Evolutionary conservation across 805 yeast genomes (phyloP).

Genomic region (Teunomyces tritomae): DNA sequence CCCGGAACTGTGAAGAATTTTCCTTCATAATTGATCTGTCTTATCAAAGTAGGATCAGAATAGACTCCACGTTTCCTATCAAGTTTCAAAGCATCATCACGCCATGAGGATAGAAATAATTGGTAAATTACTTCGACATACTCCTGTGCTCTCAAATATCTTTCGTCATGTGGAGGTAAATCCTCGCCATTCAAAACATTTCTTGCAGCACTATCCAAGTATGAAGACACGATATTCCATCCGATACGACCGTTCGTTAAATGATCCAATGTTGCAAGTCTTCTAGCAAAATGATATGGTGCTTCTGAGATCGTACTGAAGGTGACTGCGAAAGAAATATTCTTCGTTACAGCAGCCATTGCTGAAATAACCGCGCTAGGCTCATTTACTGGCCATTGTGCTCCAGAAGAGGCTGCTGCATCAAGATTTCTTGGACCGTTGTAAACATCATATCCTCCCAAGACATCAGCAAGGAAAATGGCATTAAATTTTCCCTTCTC

Average conservation of each 20-base stretch:
- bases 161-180: slow-evolving; percentile 4
- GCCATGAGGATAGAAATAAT: slow-evolving; percentile 5
- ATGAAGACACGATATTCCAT: slow-evolving; percentile 4
- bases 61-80: background rate
- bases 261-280: slow-evolving; percentile 6
- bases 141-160: slow-evolving; percentile 3
- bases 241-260: slow-evolving; percentile 5
- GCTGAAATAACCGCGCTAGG: slow-evolving; percentile 7
- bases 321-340: slow-evolving; percentile 4
- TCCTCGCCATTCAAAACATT: slow-evolving; percentile 2
- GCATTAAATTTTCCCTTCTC: slow-evolving; percentile 6
- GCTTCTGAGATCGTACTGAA: slow-evolving; percentile 6
- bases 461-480: slow-evolving; percentile 4
- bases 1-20: slow-evolving; percentile 4
- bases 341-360: slow-evolving; percentile 6
- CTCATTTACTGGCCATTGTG: slow-evolving; percentile 7
- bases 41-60: slow-evolving; percentile 1
- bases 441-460: slow-evolving; percentile 6
- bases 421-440: slow-evolving; percentile 3
- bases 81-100: slow-evolving; percentile 5
- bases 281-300: slow-evolving; percentile 5
- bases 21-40: slow-evolving; percentile 5
- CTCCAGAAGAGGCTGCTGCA: slow-evolving; percentile 3
- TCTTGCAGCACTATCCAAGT: slow-evolving; percentile 6
- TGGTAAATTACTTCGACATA: slow-evolving; percentile 3